These are phyloP conservation scores for Marchantia paleacea DNA, from an alignment of 225 moss, liverwort and hornwort genomes.

Conservation along the genomic window DNA sequence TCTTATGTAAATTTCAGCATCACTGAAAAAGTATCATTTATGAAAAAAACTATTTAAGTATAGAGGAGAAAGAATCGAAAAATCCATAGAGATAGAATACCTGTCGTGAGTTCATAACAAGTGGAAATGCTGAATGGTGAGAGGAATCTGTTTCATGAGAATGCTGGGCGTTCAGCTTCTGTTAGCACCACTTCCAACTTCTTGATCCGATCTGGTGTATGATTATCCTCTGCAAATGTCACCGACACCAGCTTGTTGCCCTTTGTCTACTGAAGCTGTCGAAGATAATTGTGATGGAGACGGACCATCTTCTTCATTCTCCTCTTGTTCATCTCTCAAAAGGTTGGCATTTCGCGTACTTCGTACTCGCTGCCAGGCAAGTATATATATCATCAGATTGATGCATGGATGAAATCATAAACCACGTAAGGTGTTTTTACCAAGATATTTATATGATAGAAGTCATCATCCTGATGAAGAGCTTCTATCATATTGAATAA, in stretches of 20 bases:
- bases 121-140: slow-evolving; percentile 8
- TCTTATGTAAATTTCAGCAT: too few relatives aligned
- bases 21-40: too few relatives aligned
- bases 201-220: neutral
- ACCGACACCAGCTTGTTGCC: neutral
- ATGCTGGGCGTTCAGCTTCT: neutral
- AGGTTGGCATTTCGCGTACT: slow-evolving; percentile 1
- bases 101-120: slow-evolving; percentile 7
- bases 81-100: neutral
- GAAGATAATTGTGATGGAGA: slow-evolving; percentile 1
- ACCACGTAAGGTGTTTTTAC: too few relatives aligned
- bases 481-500: too few relatives aligned
- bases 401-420: neutral
- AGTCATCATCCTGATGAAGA: too few relatives aligned
- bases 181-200: slow-evolving; percentile 11
- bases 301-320: neutral
- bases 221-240: neutral
- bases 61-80: neutral
- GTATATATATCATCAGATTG: neutral
- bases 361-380: slow-evolving; percentile 13
- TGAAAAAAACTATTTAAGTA: too few relatives aligned
- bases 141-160: slow-evolving; percentile 2
- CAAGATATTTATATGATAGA: too few relatives aligned
- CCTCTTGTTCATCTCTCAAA: slow-evolving; percentile 1
- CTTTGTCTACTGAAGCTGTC: neutral